Evolutionary conservation across 306 rosid genomes (phyloP).

Genomic region (Cicer chorassanicum): DNA sequence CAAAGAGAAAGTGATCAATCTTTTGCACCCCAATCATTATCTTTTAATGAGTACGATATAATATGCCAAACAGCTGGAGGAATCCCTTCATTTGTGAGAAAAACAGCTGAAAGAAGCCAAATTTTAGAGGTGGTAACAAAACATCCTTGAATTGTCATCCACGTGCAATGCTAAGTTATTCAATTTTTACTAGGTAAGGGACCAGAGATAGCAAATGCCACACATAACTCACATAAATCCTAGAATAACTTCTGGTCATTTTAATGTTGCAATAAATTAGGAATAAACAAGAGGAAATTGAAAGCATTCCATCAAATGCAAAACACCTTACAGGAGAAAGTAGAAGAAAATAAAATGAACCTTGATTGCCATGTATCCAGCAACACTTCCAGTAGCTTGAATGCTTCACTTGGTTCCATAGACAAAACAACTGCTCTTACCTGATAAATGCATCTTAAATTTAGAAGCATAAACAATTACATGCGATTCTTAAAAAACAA

Average conservation of each 20-base stretch:
- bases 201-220: slow-evolving; percentile 22
- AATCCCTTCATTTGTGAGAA: background rate
- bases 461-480: slow-evolving; percentile 43
- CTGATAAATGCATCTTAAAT: slow-evolving; percentile 52
- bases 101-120: slow-evolving; percentile 10
- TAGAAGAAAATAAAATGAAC: slow-evolving; percentile 51
- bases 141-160: background rate
- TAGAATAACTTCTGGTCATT: slow-evolving; percentile 9
- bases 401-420: slow-evolving; percentile 62
- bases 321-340: slow-evolving; percentile 42
- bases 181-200: slow-evolving; percentile 24
- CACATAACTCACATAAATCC: slow-evolving; percentile 33
- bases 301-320: slow-evolving; percentile 27
- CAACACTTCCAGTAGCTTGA: slow-evolving; percentile 64
- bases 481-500: slow-evolving; percentile 23
- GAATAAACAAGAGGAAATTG: slow-evolving; percentile 24
- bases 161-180: slow-evolving; percentile 25
- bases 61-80: background rate
- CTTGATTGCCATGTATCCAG: slow-evolving; percentile 78
- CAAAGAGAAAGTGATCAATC: slow-evolving; percentile 6
- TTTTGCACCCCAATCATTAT: background rate
- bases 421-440: slow-evolving; percentile 66
- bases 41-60: background rate
- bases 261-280: slow-evolving; percentile 19
- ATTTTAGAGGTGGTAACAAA: slow-evolving; percentile 22